These are phyloP conservation scores for Aspergillus brasiliensis DNA, from an alignment of 2,329 filamentous ascomycete genomes.

Conservation along the genomic window DNA sequence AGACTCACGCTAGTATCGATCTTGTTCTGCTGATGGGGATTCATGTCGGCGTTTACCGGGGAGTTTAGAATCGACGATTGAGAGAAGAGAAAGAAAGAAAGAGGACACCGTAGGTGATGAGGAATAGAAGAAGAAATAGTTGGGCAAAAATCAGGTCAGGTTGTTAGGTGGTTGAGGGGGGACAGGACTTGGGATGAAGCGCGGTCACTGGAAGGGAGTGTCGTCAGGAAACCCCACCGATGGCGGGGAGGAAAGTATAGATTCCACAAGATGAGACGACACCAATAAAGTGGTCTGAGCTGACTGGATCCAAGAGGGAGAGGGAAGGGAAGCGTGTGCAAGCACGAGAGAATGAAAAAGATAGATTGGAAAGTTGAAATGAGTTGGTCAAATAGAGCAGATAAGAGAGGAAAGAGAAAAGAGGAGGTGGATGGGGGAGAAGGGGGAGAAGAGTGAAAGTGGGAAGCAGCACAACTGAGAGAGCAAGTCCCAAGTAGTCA, in stretches of 20 bases:
- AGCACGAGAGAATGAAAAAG: not conserved
- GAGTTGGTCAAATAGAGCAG: no score
- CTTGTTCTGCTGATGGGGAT: conserved; percentile 98
- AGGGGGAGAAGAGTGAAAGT: not conserved
- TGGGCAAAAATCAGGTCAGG: not conserved
- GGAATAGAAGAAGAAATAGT: conserved; percentile 3
- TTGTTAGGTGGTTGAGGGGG: conserved; percentile 3
- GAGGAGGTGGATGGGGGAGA: no score
- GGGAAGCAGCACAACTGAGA: conserved; percentile 2
- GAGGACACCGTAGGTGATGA: not conserved
- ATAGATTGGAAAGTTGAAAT: no score
- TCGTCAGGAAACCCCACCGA: conserved; percentile 22
- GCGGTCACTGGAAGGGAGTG: conserved; percentile 13
- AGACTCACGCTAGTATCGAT: conserved; percentile 85
- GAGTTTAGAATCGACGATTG: not conserved
- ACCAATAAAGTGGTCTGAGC: not conserved
- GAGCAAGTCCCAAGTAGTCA: not conserved
- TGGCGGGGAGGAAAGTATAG: conserved; percentile 13
- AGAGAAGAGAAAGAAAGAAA: not conserved
- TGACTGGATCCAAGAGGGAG: not conserved
- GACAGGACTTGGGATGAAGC: conserved; percentile 11
- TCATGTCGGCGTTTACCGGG: conserved; percentile 65
- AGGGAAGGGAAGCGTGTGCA: not conserved
- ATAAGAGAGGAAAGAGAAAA: not conserved
- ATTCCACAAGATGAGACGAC: not conserved